Evolutionary conservation across 495 filamentous ascomycete genomes (phyloP), one percentile per base, ranked within the genome.

Genomic region (Penicillium angulare): DNA sequence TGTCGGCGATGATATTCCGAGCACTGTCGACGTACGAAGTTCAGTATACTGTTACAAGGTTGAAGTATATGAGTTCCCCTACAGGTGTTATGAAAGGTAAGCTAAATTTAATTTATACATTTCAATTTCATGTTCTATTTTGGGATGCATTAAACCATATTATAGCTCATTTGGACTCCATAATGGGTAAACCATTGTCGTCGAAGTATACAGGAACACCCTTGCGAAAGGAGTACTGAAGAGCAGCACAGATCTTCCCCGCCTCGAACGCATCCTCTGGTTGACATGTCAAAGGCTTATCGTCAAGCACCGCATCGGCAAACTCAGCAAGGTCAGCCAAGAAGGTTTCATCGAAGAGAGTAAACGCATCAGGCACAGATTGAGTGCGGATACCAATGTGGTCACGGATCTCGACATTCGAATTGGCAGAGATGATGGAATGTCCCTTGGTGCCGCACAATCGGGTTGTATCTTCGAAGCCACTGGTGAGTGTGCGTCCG

Each of bases 241-340:
- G 20, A 35, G 53, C 53, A 41, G 53, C 53, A 23, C 53, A 55
- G 20, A 55, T 55, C 42, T 55, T 55, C 12, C 53, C 53, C 26
- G 53, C 53, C 42, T 55, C 53, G 16, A 55, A 55, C 13, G 53
- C 53, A 46, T 55, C 53, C 53, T 55, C 53, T 12, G 53, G 53
- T 16, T 50, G 47, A 43, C 53, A 55, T 13, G 53, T 55, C 42
- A 55, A 24, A 10, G 47, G 53, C 53, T 50, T 55, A 22, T 55
- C 32, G 31, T 55, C 53, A 26, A 55, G 53, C 15, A 55, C 47
- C 3, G 53, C 53, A 36, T 55, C 53, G n/a, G 53, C 47, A 20
- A 55, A 55, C 35, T 55, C 53, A 23, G 53, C 53, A 18, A 55
- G 34, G 13, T 55, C 53, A 34, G 53, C 38, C 42, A 55, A 15